Conservation (phyloP, 192 early-diverging fungal genomes). For the Mortierella alpina region DNA sequence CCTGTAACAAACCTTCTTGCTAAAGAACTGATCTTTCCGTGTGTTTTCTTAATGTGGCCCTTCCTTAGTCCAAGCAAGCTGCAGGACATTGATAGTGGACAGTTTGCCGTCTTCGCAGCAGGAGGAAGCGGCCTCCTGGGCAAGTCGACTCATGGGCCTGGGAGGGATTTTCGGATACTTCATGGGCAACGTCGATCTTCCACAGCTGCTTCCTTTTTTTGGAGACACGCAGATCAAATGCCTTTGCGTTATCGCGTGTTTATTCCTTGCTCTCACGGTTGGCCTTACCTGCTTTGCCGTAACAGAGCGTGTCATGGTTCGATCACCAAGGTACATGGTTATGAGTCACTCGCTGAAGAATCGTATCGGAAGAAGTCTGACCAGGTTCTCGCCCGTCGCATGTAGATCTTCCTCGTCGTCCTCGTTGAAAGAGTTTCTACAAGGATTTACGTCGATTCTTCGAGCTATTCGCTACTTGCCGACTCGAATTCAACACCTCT, state of each 20-base stretch:
- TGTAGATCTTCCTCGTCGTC: conserved; percentile 21
- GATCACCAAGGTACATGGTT: conserved; percentile 21
- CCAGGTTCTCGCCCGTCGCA: background rate
- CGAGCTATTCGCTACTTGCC: conserved; percentile 74
- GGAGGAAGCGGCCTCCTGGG: conserved; percentile 87
- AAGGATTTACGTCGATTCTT: conserved; percentile 44
- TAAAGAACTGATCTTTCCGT: background rate
- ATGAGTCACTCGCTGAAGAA: background rate
- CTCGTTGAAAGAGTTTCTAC: conserved; percentile 24
- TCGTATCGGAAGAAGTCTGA: background rate
- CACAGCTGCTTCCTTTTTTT: conserved; percentile 72
- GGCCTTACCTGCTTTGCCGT: conserved; percentile 78
- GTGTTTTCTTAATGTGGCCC: background rate
- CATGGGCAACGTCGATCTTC: conserved; percentile 88
- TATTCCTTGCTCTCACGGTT: conserved; percentile 70
- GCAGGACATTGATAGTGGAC: conserved; percentile 91
- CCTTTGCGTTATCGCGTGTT: conserved; percentile 79
- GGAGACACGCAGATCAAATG: conserved; percentile 86
- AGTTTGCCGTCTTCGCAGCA: conserved; percentile 83
- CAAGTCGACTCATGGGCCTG: conserved; percentile 85
- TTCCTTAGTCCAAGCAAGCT: conserved; percentile 79
- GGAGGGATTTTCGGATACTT: conserved; percentile 92
- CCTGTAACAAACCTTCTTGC: background rate
- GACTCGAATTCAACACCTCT: conserved; percentile 75
- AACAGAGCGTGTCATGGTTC: conserved; percentile 60